Percentiles rank a stretch among this genome's conserved stretches.
Conservation (phyloP, 495 filamentous ascomycete genomes). For the Hypoxylon lienhwacheense region DNA sequence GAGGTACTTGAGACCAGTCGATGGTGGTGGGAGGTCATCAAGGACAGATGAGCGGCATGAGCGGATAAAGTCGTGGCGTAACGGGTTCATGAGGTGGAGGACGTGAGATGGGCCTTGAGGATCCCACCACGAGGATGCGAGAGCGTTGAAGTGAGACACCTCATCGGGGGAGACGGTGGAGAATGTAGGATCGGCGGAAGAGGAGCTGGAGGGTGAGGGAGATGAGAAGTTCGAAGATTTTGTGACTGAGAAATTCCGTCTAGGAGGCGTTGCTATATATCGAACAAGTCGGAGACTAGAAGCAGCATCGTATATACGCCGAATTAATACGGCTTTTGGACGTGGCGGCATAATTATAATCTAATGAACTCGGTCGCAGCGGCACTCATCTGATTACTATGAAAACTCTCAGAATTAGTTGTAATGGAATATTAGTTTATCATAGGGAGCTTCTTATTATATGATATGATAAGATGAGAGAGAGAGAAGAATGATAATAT, state of each 20-base stretch:
- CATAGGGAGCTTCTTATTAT: no score
- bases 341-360: conserved; percentile 14
- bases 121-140: conserved; percentile 97
- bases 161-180: conserved; percentile 82
- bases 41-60: conserved; percentile 61
- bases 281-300: conserved; percentile 2
- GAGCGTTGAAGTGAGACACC: conserved; percentile 88
- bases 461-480: not conserved
- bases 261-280: not conserved
- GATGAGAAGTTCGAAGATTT: conserved; percentile 7
- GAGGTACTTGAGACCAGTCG: conserved; percentile 64
- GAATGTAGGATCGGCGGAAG: conserved; percentile 38
- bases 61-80: conserved; percentile 88
- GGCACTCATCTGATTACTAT: not conserved
- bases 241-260: conserved; percentile 14
- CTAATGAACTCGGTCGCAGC: not conserved
- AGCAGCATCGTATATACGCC: conserved; percentile 13
- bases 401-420: not conserved
- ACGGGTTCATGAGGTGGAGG: conserved; percentile 96
- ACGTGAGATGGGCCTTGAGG: conserved; percentile 88
- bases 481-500: not conserved
- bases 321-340: conserved; percentile 7
- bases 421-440: no score
- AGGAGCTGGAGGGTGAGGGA: conserved; percentile 20
- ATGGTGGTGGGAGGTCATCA: conserved; percentile 24